Evolutionary conservation across 1,284 basidiomycete genomes (phyloP).

Genomic region (Termitomyces sp.): DNA sequence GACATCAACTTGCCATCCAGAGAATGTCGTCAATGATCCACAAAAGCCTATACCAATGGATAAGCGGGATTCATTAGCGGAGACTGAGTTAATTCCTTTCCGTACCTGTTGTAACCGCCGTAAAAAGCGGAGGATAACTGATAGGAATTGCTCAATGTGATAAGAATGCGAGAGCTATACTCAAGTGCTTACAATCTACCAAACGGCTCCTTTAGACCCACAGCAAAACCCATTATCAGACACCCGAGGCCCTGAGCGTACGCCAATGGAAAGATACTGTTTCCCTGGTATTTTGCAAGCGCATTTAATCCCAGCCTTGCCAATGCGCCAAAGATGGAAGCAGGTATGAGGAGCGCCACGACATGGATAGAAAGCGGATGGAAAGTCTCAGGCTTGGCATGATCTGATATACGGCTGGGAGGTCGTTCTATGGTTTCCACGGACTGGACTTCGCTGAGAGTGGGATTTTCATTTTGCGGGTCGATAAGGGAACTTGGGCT

Average conservation of each 20-base stretch:
- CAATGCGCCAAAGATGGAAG: conserved; percentile 75
- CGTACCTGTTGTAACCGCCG: conserved; percentile 81
- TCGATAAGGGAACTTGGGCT: conserved; percentile 2
- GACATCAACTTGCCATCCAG: conserved; percentile 87
- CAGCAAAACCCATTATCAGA: conserved; percentile 82
- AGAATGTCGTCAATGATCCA: conserved; percentile 95
- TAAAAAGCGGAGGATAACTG: conserved; percentile 86
- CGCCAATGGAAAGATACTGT: conserved; percentile 76
- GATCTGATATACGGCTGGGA: conserved; percentile 30
- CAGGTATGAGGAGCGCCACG: conserved; percentile 68
- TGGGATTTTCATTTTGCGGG: conserved; percentile 9
- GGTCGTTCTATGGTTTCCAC: conserved; percentile 47
- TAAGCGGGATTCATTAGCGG: neutral
- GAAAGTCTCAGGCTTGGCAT: conserved; percentile 39
- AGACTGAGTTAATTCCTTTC: conserved; percentile 6
- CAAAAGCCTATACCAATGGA: conserved; percentile 68
- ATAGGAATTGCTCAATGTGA: conserved; percentile 1
- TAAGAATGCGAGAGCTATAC: neutral
- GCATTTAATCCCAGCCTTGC: conserved; percentile 72
- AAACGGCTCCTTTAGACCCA: conserved; percentile 68
- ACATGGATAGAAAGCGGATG: conserved; percentile 59
- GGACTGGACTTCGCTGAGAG: conserved; percentile 10
- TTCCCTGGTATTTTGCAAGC: conserved; percentile 67
- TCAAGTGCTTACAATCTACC: conserved; percentile 58
- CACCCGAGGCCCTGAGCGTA: conserved; percentile 91